Base-by-base conservation (phyloP, 495 filamentous ascomycete genomes). In the Tuber calosporum region DNA sequence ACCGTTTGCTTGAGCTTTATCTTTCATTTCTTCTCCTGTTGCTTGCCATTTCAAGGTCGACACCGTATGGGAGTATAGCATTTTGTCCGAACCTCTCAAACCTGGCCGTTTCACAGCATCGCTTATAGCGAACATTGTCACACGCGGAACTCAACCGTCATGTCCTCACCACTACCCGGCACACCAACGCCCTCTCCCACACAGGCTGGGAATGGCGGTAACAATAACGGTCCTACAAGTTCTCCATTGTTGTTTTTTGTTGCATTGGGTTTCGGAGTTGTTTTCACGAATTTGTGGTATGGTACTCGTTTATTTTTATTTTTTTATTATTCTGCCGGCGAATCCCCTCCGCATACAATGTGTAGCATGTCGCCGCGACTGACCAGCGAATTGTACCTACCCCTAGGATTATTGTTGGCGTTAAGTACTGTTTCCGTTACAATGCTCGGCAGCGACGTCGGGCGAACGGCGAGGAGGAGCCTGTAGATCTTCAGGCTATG, bases 341-440 rank as follows among this genome's bases (percentile, higher is more conserved):
- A 62, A 26, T n/a, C 26, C 45, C 48, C 11, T 40, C 69, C 73
- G 4, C n/a, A 41, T 73, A n/a, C 38, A 72, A 8, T 62, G 26
- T 75, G 77, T 75, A 76, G 71, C 69, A 39, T 62, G 53, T 62
- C 53, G 62, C 45, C 34, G 66, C 43, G 68, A 67, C 66, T 70
- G 62, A 79, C 42, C 66, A 43, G 53, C 41, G 38, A 68, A 72
- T 74, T 71, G 71, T 78, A 58, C 34, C 41, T 68, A 9, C 68
- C 66, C 30, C 36, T 71, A 81, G 95, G 95, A 99, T 99, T 82
- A 99, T 99, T 80, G 95, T 99, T 77, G 95, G 95, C 53, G 95
- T 99, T 69, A 99, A 99, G 83, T 99, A 99, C 83, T 99, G 95
- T 84, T 99, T 99, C 82, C 88, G 95, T 70, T 98, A 99, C 82